Evolutionary conservation across 495 filamentous ascomycete species (phyloP), one percentile per base, ranked within the genome.

Genomic region (Corynascus novoguineensis): DNA sequence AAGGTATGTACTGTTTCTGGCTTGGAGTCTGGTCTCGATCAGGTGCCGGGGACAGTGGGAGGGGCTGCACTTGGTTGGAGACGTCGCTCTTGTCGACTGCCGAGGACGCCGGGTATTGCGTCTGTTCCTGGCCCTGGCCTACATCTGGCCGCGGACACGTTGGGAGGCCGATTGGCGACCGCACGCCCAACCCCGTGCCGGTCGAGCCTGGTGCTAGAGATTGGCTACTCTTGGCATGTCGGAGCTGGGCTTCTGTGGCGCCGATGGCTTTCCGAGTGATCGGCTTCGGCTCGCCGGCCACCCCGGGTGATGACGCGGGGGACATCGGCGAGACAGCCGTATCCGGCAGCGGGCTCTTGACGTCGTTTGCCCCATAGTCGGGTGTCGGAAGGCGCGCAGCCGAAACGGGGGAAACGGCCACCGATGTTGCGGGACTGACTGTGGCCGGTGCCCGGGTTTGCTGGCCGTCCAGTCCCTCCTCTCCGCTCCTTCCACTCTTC

Each of bases 251-350:
- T 19, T 59, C 61, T 0, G 48, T 10, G 15, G 40, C 40, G 19
- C 47, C 56, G 4, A 60, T 14, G 9, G 62, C 27, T 25, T 54
- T 65, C 4, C 49, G 60, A 4, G 45, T 10, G 14, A 42, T 27
- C 10, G 50, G 41, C 15, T 57, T 57, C 6, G 52, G 22, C 19
- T 57, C 61, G 21, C 25, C 37, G 1, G 57, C 55, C 3, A 63
- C 46, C 19, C 67, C 65, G 22, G 67, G 67, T 17, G 67, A 68
- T 24, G 67, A 62, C 2, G 64, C 68, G n/a, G 65, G 68, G 12
- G 64, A 71, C 10, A 65, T 48, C 11, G 66, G 63, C 32, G 70
- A 65, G 21, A 60, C 60, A 25, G 58, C 48, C 0, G 56, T 60
- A 14, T 58, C 58, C 14, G 54, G 34, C 17, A 56, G 22, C 4